phyloP scores from a whole-genome alignment of 805 yeast species.

The Kodamaea hsintzibuensis region DNA sequence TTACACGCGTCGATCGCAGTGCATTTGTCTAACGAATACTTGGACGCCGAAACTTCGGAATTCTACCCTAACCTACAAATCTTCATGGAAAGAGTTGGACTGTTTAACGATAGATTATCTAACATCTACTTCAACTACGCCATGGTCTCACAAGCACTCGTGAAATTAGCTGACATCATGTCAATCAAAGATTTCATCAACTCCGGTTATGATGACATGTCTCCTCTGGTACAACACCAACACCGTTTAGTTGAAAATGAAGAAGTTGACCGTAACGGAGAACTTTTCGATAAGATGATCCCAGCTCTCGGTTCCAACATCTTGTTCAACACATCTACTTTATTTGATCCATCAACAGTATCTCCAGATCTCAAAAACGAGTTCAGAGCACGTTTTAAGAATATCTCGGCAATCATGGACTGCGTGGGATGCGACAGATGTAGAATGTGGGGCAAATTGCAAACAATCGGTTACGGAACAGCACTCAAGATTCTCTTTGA shows the following conservation, averaged over 20 bases:
- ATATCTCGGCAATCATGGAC: constrained; percentile 92
- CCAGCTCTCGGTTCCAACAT: constrained; percentile 42
- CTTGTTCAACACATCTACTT: constrained; percentile 47
- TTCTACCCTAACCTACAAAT: constrained; percentile 83
- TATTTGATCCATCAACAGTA: constrained; percentile 47
- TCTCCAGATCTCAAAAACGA: constrained; percentile 71
- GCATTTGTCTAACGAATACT: constrained; percentile 82
- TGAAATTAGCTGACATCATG: constrained; percentile 48
- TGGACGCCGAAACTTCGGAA: constrained; percentile 59
- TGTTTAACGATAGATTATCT: constrained; percentile 82
- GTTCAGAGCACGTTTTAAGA: constrained; percentile 80
- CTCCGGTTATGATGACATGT: constrained; percentile 21
- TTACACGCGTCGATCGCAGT: constrained; percentile 95
- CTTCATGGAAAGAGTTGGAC: constrained; percentile 89
- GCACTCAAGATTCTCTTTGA: constrained; percentile 90
- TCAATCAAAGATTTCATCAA: constrained; percentile 28
- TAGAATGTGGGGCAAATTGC: constrained; percentile 96
- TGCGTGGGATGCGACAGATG: constrained; percentile 99
- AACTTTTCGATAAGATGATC: constrained; percentile 33
- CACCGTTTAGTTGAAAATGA: constrained; percentile 52
- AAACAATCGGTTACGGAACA: constrained; percentile 97
- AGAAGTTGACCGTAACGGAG: constrained; percentile 28
- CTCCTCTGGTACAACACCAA: constrained; percentile 21
- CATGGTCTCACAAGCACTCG: constrained; percentile 75
- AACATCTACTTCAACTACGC: constrained; percentile 93